Conservation (phyloP, 352 stramenopile genomes). For the Phytophthora multivora region DNA sequence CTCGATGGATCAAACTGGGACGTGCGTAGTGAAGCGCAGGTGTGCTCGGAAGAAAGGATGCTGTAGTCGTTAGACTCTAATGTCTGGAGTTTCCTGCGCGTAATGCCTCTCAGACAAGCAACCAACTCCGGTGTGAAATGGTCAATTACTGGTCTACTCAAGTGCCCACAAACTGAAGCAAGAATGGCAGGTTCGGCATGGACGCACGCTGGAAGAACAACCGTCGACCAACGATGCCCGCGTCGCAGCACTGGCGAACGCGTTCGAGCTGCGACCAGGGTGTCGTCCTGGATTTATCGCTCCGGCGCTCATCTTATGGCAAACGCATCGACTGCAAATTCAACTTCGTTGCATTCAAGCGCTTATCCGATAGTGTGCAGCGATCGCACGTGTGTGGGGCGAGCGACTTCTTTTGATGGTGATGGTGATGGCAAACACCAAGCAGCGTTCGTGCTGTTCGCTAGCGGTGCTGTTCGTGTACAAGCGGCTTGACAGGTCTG, state of each 20-base stretch:
- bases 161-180: slow-evolving; percentile 16
- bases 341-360: background rate
- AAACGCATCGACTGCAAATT: background rate
- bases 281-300: slow-evolving; percentile 22
- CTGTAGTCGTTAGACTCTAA: too few relatives aligned
- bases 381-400: background rate
- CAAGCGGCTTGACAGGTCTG: slow-evolving; percentile 31
- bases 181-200: slow-evolving; percentile 2
- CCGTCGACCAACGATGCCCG: slow-evolving; percentile 14
- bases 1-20: slow-evolving; percentile 5
- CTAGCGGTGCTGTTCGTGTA: background rate
- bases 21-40: background rate
- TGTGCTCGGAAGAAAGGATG: background rate
- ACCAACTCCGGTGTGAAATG: background rate
- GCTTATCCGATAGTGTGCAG: background rate
- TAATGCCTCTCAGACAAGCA: background rate
- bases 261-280: background rate
- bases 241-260: slow-evolving; percentile 27
- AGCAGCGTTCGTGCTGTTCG: slow-evolving; percentile 6
- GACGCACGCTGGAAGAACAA: slow-evolving; percentile 23
- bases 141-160: background rate
- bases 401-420: background rate
- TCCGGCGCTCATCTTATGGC: background rate
- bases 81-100: too few relatives aligned
- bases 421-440: slow-evolving; percentile 4